phyloP scores from a whole-genome alignment of 495 filamentous ascomycete species.

The Podospora conica region DNA sequence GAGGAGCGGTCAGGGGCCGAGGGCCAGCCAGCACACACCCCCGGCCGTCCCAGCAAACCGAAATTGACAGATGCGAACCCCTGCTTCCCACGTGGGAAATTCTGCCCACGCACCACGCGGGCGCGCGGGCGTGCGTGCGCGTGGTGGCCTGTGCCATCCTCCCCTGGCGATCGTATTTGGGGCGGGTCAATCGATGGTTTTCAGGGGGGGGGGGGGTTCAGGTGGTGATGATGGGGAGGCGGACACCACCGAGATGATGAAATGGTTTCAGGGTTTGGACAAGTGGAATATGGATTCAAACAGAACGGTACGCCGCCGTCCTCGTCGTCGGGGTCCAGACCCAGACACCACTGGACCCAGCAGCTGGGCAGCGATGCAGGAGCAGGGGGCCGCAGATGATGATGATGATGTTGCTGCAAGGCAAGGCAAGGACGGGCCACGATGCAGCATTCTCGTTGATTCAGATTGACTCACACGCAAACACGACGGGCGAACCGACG shows the following conservation, averaged over 20 bases:
- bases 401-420: neutral
- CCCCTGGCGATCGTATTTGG: neutral
- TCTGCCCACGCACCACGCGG: too few relatives aligned
- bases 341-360: too few relatives aligned
- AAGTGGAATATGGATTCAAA: too few relatives aligned
- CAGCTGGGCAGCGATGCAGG: slow-evolving; percentile 4
- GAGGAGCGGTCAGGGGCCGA: neutral
- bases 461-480: neutral
- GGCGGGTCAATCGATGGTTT: neutral
- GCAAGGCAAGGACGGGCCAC: neutral
- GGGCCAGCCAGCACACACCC: neutral
- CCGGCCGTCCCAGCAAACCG: too few relatives aligned
- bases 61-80: neutral
- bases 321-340: neutral
- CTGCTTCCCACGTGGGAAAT: neutral
- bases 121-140: too few relatives aligned
- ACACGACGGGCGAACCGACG: neutral
- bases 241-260: too few relatives aligned
- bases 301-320: neutral
- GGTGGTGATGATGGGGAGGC: neutral
- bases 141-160: neutral
- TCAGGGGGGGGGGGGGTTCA: neutral
- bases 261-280: neutral
- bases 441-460: neutral
- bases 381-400: slow-evolving; percentile 1